Conservation (phyloP, 352 stramenopile species). For the Hyphochytrium catenoides region DNA sequence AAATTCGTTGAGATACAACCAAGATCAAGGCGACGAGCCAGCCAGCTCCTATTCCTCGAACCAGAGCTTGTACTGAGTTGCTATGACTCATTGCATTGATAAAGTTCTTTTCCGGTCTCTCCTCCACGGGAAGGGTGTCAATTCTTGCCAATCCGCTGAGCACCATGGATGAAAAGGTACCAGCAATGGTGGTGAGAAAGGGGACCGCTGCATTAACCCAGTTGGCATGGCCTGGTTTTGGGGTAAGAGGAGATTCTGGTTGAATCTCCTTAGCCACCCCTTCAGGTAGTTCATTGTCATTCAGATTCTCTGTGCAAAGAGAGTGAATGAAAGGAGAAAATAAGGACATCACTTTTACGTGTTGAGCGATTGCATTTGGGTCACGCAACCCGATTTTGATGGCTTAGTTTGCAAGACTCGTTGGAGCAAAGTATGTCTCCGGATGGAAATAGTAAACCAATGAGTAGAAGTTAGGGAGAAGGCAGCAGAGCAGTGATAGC, state of each 20-base stretch:
- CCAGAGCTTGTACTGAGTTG: conserved; percentile 40
- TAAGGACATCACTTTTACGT: no score
- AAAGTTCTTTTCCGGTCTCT: conserved; percentile 19
- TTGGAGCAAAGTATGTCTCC: no score
- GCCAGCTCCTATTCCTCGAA: conserved; percentile 37
- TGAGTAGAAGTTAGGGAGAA: no score
- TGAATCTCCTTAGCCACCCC: conserved; percentile 28
- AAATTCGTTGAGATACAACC: conserved; percentile 47
- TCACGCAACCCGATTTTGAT: no score
- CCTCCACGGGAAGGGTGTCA: conserved; percentile 15
- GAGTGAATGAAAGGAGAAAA: no score
- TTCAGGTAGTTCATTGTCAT: conserved; percentile 4
- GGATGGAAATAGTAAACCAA: no score
- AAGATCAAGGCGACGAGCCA: conserved; percentile 40
- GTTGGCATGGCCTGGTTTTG: conserved; percentile 37
- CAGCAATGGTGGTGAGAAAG: conserved; percentile 43
- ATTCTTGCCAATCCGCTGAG: conserved; percentile 55
- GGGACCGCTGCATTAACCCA: conserved; percentile 62
- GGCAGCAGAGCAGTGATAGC: no score
- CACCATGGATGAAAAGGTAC: conserved; percentile 65
- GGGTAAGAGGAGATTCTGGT: conserved; percentile 23
- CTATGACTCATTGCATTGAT: conserved; percentile 46
- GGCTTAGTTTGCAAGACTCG: no score
- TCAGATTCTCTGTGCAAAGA: background rate
- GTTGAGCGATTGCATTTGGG: no score